phyloP scores from a whole-genome alignment of 768 basidiomycete species.

The Exsudoporus frostii region DNA sequence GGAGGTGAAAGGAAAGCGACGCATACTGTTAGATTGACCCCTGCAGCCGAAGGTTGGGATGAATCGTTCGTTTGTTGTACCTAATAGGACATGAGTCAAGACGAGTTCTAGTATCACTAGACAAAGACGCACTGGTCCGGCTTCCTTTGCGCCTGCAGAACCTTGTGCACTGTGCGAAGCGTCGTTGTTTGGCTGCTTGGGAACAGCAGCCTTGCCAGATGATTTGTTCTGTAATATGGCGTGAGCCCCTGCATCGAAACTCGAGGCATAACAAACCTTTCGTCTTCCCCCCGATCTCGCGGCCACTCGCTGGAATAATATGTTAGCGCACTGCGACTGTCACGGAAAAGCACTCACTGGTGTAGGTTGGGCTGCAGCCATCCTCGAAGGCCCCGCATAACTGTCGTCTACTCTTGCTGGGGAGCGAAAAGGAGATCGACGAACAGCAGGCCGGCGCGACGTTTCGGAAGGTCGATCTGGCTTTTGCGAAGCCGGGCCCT shows the following conservation, averaged over 20 bases:
- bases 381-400: background rate
- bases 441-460: background rate
- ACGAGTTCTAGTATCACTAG: too few species aligned
- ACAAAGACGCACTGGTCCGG: background rate
- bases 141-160: accelerated
- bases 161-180: background rate
- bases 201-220: background rate
- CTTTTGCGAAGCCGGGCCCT: background rate
- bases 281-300: too few species aligned
- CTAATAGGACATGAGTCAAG: background rate
- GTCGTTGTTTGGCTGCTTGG: accelerated
- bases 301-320: background rate
- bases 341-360: background rate
- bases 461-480: background rate
- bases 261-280: background rate
- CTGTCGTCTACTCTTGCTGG: background rate
- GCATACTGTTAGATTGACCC: background rate
- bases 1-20: background rate
- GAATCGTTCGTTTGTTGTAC: background rate
- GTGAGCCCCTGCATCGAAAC: background rate
- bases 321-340: background rate
- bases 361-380: background rate
- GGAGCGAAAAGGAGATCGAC: background rate
- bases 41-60: too few species aligned
- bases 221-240: background rate